Conservation (phyloP, 148 eudicot genomes). For the Beta vulgaris region DNA sequence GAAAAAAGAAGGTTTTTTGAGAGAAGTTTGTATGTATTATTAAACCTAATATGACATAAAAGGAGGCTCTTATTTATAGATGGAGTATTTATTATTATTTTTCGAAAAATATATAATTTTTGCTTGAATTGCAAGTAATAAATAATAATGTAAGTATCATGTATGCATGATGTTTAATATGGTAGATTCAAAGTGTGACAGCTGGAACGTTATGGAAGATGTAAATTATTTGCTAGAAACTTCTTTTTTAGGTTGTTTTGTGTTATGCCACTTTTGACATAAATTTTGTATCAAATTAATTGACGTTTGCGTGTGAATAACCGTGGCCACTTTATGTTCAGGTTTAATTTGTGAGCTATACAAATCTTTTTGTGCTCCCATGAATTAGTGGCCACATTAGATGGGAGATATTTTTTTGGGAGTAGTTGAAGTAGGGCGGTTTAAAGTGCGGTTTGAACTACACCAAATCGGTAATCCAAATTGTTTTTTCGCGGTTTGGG, state of each 20-base stretch:
- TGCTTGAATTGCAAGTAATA: conserved; percentile 20
- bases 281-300: not conserved
- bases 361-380: not conserved
- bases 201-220: not conserved
- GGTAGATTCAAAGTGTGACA: not conserved
- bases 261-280: conserved; percentile 6
- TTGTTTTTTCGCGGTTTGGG: too few relatives aligned
- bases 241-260: not conserved
- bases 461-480: too few relatives aligned
- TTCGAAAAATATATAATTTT: too few relatives aligned
- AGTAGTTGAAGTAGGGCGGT: too few relatives aligned
- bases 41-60: too few relatives aligned
- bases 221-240: not conserved
- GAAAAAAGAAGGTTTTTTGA: not conserved
- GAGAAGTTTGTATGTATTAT: too few relatives aligned
- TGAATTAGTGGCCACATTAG: not conserved
- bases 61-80: conserved; percentile 15
- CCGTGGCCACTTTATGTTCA: conserved; percentile 3
- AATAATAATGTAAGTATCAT: not conserved
- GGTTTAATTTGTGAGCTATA: not conserved
- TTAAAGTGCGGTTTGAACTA: too few relatives aligned
- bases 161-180: not conserved
- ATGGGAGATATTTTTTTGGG: not conserved
- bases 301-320: conserved; percentile 12
- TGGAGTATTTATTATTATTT: not conserved